A percentile compares a stretch with the other conserved stretches of the same genome.
Conservation (phyloP, 1,284 basidiomycete species). For the Exobasidium cylindrosporum region DNA sequence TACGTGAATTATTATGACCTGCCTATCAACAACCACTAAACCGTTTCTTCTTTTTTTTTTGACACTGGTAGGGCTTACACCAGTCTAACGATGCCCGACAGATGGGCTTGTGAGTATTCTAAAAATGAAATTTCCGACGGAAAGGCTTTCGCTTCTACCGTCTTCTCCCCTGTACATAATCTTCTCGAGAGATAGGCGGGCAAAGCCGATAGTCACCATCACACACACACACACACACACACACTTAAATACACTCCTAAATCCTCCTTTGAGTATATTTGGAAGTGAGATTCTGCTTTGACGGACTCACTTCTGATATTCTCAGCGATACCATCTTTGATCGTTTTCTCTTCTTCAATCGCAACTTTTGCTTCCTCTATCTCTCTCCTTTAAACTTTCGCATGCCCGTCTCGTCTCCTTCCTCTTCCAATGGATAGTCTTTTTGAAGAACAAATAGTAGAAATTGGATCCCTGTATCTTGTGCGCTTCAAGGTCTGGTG, state of each 20-base stretch:
- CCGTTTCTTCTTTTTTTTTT: neutral
- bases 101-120: slow-evolving; percentile 5
- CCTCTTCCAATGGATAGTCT: neutral
- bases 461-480: neutral
- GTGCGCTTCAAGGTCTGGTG: neutral
- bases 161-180: neutral
- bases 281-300: too few species aligned
- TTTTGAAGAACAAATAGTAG: neutral
- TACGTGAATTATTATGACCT: neutral
- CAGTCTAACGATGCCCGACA: neutral
- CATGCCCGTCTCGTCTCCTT: neutral
- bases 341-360: neutral
- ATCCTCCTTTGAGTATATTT: too few species aligned
- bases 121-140: too few species aligned
- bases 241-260: too few species aligned
- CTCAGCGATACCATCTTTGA: neutral
- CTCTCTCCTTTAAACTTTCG: neutral
- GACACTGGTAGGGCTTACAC: neutral
- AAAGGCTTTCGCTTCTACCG: neutral
- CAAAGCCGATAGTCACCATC: neutral
- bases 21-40: neutral
- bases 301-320: neutral
- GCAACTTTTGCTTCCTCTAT: neutral
- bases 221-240: too few species aligned
- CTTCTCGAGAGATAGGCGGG: neutral